Base-by-base conservation (phyloP, 257 asterid genomes). In the Solanum microdontum region DNA sequence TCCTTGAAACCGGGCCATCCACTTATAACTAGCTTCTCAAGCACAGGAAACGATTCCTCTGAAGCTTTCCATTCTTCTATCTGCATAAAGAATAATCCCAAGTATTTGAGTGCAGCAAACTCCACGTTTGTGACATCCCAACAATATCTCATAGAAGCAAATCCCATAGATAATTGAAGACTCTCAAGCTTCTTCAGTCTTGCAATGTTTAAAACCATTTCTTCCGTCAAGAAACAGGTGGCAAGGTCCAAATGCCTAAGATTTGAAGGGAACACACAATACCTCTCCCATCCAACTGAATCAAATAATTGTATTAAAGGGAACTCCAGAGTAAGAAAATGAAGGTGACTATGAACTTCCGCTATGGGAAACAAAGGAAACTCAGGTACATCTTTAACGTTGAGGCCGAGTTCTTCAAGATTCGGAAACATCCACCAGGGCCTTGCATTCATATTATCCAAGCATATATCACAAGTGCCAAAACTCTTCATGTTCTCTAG, bases 11-110 rank as follows among this genome's bases (percentile, higher is more conserved):
- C 0, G 19, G 2, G 1, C n/a, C 23, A 0, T 11, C 0, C 0
- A 3, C 5, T 3, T 37, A 75, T 3, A 36, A 0, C 0, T 75
- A 75, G 6, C 19, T 75, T 1, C 51, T 75, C 83, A 75, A 75
- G 55, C 11, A 75, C 32, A 1, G 83, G 83, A 36, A 75, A 75
- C 0, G 55, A 75, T 75, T 75, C 83, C 32, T 23, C 83, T 37
- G 83, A 75, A 76, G 60, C 58, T 1, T 76, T n/a, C 83, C 83
- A 39, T n/a, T 37, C 58, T 0, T 11, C 3, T 2, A 3, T 11
- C 26, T 1, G 0, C 26, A 32, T 2, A 36, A 0, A 0, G 5
- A 1, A 0, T 75, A 36, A 11, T 75, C 1, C 1, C 83, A 75
- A 75, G 58, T 75, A 75, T 75, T 36, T 75, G 23, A 75, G 83